Percentiles rank a stretch among this genome's conserved stretches.
Evolutionary conservation across 352 stramenopile genomes (phyloP).

Genomic region (Pythium apleroticum): DNA sequence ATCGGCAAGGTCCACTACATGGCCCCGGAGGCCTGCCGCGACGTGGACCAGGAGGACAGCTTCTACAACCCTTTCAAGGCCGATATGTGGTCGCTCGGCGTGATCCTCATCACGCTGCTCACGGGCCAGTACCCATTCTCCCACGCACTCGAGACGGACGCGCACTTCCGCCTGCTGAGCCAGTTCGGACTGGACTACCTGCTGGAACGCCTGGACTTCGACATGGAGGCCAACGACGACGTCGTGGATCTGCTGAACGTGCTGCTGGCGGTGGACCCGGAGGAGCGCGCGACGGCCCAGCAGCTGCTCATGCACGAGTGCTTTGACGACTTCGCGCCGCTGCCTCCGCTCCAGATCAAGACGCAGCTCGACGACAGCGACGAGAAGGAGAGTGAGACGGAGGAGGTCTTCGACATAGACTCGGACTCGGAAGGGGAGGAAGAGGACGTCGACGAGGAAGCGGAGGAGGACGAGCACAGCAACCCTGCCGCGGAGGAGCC

Average conservation of each 20-base stretch:
- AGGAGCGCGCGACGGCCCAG: conserved; percentile 38
- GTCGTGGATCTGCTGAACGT: conserved; percentile 54
- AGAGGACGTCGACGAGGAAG: background rate
- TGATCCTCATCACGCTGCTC: conserved; percentile 79
- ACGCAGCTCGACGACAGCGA: background rate
- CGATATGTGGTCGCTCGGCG: conserved; percentile 80
- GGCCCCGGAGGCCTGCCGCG: conserved; percentile 61
- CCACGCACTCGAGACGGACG: conserved; percentile 50
- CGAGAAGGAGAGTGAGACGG: conserved; percentile 1
- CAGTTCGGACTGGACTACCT: conserved; percentile 64
- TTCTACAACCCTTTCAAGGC: conserved; percentile 61
- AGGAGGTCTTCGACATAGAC: conserved; percentile 3
- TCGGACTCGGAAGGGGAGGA: background rate
- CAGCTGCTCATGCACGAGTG: conserved; percentile 45
- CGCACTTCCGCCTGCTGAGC: conserved; percentile 55
- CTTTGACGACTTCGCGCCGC: conserved; percentile 28
- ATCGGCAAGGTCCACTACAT: conserved; percentile 85
- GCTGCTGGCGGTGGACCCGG: conserved; percentile 53
- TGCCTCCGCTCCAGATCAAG: background rate
- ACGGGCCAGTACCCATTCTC: conserved; percentile 64
- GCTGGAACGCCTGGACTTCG: conserved; percentile 66
- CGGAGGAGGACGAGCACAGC: conserved; percentile 5
- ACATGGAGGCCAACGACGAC: conserved; percentile 36
- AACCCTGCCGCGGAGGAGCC: background rate
- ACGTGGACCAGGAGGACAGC: conserved; percentile 22